Base-by-base conservation (phyloP, 495 filamentous ascomycete genomes). In the Lasiosphaeria miniovina region DNA sequence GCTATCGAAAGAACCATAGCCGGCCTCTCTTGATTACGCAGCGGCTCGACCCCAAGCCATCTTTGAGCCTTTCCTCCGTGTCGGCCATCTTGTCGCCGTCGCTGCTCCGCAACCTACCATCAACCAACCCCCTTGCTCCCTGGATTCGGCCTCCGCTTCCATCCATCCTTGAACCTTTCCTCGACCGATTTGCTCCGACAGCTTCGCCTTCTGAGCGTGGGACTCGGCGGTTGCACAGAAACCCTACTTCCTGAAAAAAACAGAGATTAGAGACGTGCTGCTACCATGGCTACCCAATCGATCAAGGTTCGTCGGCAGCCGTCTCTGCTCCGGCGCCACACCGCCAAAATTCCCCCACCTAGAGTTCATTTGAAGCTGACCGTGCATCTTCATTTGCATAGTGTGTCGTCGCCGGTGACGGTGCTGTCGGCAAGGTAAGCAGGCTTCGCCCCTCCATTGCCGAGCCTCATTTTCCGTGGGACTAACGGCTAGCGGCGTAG, bases 381-480 rank as follows among this genome's bases (percentile, higher is more conserved):
- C 65, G 64, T 57, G 55, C 51, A 31, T 72, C 58, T 52, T 38
- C 38, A 2, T 56, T 35, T n/a, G 49, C 67, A 58, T 68, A 96
- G 93, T 98, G 94, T 75, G 94, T 98, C 67, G 94, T 98, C 70
- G 98, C 94, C 50, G 94, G 94, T 74, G 94, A 98, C 74, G 94
- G 94, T 86, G 94, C 94, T 68, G 94, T 98, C 62, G 94, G 94
- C 71, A 98, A 98, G 84, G 93, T 96, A 69, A 73, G 82, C 73
- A 46, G 46, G 52, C 54, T 12, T 17, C 12, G 9, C 54, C 53
- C 57, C 36, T 69, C 55, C 61, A 50, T 11, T 51, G 38, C n/a
- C 55, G 58, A 32, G 57, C 31, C 32, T 48, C 51, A 58, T 54
- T 49, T 49, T 32, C 11, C 40, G 43, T 35, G 46, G 5, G 10